phyloP scores from a whole-genome alignment of 768 basidiomycete species.

The Clitopilus passeckerianus region DNA sequence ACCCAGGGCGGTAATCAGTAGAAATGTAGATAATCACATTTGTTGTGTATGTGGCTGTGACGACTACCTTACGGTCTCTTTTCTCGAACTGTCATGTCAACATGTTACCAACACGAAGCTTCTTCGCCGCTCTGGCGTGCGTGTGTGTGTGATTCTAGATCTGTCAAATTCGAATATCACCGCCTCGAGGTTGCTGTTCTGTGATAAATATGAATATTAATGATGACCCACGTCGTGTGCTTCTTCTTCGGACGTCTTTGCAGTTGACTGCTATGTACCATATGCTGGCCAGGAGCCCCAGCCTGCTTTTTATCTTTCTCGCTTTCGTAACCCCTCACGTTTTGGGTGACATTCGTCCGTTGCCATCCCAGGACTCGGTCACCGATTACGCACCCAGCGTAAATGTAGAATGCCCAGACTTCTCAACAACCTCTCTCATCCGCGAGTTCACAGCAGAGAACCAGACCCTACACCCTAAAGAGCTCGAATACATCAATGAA shows the following conservation, averaged over 20 bases:
- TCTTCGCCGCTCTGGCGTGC: background rate
- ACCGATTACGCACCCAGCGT: constrained; percentile 47
- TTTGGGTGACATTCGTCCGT: constrained; percentile 9
- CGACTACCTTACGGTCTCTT: background rate
- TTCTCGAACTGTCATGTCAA: background rate
- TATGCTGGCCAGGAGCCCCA: background rate
- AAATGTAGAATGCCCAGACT: constrained; percentile 46
- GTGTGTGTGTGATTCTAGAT: background rate
- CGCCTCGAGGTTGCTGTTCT: constrained; percentile 7
- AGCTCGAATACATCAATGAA: constrained; percentile 39
- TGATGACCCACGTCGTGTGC: background rate
- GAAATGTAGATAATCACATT: background rate
- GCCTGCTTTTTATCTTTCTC: constrained; percentile 4
- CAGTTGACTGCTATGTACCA: background rate
- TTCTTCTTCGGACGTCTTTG: background rate
- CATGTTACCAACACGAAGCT: background rate
- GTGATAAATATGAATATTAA: background rate
- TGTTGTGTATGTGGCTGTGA: constrained; percentile 1
- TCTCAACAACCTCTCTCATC: constrained; percentile 40
- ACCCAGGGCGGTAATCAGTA: background rate
- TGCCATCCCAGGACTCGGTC: constrained; percentile 22
- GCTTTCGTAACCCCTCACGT: constrained; percentile 8
- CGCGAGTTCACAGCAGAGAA: constrained; percentile 45
- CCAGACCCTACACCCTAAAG: constrained; percentile 46
- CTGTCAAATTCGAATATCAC: constrained; percentile 1